A percentile compares a stretch with the other conserved stretches of the same genome.
These are phyloP conservation scores for Porcisia deanei DNA, from an alignment of 208 protist genomes.

Conservation along the genomic window DNA sequence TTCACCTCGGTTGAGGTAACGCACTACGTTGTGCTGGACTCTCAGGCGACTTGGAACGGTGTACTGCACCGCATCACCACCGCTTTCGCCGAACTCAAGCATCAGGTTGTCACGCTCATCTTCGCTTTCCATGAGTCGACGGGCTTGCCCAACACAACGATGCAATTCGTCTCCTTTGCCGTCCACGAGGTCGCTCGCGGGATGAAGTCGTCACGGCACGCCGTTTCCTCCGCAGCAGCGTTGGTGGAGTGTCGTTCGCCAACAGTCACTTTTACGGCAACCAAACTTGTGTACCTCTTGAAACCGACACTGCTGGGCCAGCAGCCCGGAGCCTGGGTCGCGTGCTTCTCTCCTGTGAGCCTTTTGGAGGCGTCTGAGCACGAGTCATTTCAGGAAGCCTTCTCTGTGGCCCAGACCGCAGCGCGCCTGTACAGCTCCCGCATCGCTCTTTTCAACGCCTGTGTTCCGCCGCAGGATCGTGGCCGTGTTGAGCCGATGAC, in stretches of 20 bases:
- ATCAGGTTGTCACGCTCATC: conserved; percentile 72
- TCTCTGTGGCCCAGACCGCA: conserved; percentile 60
- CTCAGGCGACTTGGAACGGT: conserved; percentile 6
- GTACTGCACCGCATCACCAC: conserved; percentile 23
- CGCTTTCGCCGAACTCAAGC: conserved; percentile 32
- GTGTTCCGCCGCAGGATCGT: background rate
- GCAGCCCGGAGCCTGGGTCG: conserved; percentile 72
- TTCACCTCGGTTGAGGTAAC: conserved; percentile 75
- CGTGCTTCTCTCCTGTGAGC: conserved; percentile 64
- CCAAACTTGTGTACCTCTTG: conserved; percentile 67
- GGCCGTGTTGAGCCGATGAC: too few relatives aligned
- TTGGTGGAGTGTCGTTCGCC: conserved; percentile 65
- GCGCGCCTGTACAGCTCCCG: conserved; percentile 53
- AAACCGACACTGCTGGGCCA: conserved; percentile 66
- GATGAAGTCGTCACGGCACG: conserved; percentile 73
- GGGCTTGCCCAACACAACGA: conserved; percentile 64
- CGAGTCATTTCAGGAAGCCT: conserved; percentile 79
- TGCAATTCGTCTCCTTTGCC: conserved; percentile 78
- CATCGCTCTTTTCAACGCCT: conserved; percentile 30
- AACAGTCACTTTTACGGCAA: conserved; percentile 49
- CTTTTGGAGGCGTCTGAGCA: conserved; percentile 22
- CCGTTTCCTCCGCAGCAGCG: conserved; percentile 51
- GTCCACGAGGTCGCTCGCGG: conserved; percentile 55
- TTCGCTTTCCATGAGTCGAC: conserved; percentile 42
- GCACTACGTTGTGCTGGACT: conserved; percentile 46